Percentiles rank a stretch among this genome's conserved stretches.
These are phyloP conservation scores for Arabidopsis arenosa DNA, from an alignment of 345 rosid genomes.

Conservation along the genomic window DNA sequence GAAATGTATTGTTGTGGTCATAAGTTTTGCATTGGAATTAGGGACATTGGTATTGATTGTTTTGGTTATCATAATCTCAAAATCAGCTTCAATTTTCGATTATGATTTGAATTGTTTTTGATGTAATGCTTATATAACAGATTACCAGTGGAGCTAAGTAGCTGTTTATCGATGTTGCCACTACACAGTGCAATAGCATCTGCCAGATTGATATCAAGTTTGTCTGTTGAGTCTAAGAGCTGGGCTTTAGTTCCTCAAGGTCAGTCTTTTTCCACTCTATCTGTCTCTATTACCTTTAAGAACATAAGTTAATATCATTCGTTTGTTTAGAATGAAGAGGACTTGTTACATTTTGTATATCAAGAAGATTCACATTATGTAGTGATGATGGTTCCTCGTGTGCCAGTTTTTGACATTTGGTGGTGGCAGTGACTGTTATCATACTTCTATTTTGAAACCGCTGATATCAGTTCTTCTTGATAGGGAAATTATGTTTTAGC, in stretches of 20 bases:
- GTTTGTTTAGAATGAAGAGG: neutral
- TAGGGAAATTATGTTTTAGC: neutral
- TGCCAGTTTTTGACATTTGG: neutral
- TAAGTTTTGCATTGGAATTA: neutral
- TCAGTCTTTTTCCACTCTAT: conserved; percentile 21
- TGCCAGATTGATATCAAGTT: conserved; percentile 64
- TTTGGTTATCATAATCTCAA: neutral
- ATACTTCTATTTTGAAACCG: neutral
- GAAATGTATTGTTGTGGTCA: neutral
- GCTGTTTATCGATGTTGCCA: conserved; percentile 58
- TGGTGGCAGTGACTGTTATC: neutral
- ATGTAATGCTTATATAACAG: conserved; percentile 40
- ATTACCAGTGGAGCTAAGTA: conserved; percentile 67
- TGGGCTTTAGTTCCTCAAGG: conserved; percentile 89
- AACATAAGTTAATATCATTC: neutral
- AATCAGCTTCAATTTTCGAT: neutral
- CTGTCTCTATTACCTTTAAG: neutral
- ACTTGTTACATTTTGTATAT: neutral
- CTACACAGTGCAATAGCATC: conserved; percentile 74
- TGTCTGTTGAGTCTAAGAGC: conserved; percentile 62
- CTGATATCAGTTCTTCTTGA: neutral
- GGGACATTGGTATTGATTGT: neutral
- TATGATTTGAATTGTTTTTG: neutral
- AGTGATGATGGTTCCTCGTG: neutral
- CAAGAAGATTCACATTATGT: conserved; percentile 1